Percentiles rank a stretch among this genome's conserved stretches.
These are phyloP conservation scores for Fusarium siculi DNA, from an alignment of 2,329 filamentous ascomycete species.

Conservation along the genomic window DNA sequence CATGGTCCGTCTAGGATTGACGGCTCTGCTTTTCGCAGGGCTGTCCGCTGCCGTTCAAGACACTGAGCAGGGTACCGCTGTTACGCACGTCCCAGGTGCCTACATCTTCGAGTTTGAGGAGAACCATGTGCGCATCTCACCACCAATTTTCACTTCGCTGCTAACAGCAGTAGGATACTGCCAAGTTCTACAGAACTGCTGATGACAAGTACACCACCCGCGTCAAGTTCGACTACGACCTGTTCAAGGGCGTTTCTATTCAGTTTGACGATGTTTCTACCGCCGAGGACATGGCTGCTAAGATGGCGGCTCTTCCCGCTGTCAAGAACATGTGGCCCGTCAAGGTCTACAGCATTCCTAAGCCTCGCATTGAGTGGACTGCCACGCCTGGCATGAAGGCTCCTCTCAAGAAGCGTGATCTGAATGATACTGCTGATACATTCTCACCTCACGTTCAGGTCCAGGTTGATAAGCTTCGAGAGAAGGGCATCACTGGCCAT, in stretches of 20 bases:
- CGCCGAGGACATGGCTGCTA: constrained; percentile 55
- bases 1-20: constrained; percentile 27
- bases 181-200: constrained; percentile 25
- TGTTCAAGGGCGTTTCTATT: constrained; percentile 67
- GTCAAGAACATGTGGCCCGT: constrained; percentile 63
- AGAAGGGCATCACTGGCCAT: constrained; percentile 60
- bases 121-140: constrained; percentile 51
- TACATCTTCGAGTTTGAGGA: constrained; percentile 66
- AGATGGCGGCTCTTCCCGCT: constrained; percentile 54
- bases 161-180: constrained; percentile 51
- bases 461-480: constrained; percentile 64
- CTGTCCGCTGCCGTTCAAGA: constrained; percentile 15
- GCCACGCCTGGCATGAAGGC: constrained; percentile 16
- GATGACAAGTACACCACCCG: constrained; percentile 41
- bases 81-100: constrained; percentile 50
- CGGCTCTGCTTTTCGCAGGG: constrained; percentile 31
- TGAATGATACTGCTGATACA: constrained; percentile 44
- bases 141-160: rapidly evolving
- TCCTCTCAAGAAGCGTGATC: constrained; percentile 21
- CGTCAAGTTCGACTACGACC: constrained; percentile 59
- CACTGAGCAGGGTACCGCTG: constrained; percentile 13
- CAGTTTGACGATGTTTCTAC: constrained; percentile 59
- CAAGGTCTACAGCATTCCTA: constrained; percentile 57
- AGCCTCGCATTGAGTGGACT: constrained; percentile 50
- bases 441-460: constrained; percentile 65